Conservation (phyloP, 2,329 filamentous ascomycete species). For the Aspergillus quadricinctus region DNA sequence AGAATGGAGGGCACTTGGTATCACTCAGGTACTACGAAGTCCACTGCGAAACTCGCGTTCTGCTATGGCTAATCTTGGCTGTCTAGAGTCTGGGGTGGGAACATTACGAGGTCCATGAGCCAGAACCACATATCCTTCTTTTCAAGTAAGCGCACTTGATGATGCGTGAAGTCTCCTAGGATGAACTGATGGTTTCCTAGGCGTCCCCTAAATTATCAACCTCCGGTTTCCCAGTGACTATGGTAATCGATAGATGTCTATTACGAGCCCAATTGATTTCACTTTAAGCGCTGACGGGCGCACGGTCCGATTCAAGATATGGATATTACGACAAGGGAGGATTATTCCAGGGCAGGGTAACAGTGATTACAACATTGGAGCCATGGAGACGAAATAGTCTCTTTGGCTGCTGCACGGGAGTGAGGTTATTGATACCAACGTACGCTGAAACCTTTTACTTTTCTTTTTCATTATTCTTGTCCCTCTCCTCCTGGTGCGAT, state of each 20-base stretch:
- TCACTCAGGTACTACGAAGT: slow-evolving; percentile 73
- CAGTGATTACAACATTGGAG: not conserved
- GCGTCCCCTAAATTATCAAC: slow-evolving; percentile 79
- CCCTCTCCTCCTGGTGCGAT: not conserved
- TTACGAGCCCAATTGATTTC: not conserved
- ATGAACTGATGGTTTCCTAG: slow-evolving; percentile 43
- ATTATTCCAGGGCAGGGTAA: not conserved
- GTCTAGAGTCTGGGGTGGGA: slow-evolving; percentile 93
- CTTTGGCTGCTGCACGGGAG: slow-evolving; percentile 8
- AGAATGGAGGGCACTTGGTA: slow-evolving; percentile 94
- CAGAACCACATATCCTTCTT: slow-evolving; percentile 94
- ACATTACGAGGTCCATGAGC: slow-evolving; percentile 98
- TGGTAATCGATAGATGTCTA: not conserved
- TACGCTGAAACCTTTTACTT: not conserved
- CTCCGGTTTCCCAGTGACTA: slow-evolving; percentile 48
- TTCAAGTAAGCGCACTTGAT: slow-evolving; percentile 79
- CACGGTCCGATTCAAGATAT: slow-evolving; percentile 17
- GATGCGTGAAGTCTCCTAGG: slow-evolving; percentile 18
- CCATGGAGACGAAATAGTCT: not conserved
- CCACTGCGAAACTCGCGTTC: not conserved
- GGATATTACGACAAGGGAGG: not conserved
- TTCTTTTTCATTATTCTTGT: not conserved
- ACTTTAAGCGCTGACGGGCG: not conserved
- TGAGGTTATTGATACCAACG: slow-evolving; percentile 7
- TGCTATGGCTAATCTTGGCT: slow-evolving; percentile 2